Base-by-base conservation (phyloP, 768 basidiomycete genomes). In the Pleurotus djamor region DNA sequence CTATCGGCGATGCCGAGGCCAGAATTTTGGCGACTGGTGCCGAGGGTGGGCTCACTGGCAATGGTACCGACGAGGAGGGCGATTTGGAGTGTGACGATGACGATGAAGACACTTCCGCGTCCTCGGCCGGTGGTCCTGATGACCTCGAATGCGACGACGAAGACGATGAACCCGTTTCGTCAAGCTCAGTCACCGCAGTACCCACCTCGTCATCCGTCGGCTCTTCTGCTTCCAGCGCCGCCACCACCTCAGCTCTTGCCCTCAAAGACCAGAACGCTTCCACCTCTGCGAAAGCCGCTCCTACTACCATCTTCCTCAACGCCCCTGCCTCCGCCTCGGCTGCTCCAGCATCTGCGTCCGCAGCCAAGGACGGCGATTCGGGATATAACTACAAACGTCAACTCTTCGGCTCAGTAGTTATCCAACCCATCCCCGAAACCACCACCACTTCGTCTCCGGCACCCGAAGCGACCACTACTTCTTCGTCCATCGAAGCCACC, bases 21-120 rank as follows among this genome's bases (percentile, higher is more conserved):
- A 74, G 78, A 12, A 78, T 85, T 60, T 59, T 65, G 9, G 71
- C 66, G 32, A 73, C 76, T 10, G 81, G 82, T 47, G 83, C 77
- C 9, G 60, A 68, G 5, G 79, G 81, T 48, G 82, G 79, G 5
- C 59, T 77, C 21, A 72, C 72, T 16, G 80, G 79, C 5, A 60
- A 48, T 12, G 64, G 64, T 33, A 57, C 61, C 48, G 61, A 62
- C 34, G 59, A 59, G 6, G 54, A 45, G 17, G 59, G 58, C 14
- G 59, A 48, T 12, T 48, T 48, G 54, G 48, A 45, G 13, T 43
- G 55, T 17, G 60, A 59, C 49, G 62, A 59, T 54, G 63, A 60
- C 10, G 60, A 63, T 41, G 65, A 48, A 34, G 52, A 64, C 9
- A 17, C 45, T 7, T 16, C 59, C 13, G 58, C 37, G 13, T 61